These are phyloP conservation scores for Nemania bipapillata DNA, from an alignment of 2,329 filamentous ascomycete species.

Conservation along the genomic window DNA sequence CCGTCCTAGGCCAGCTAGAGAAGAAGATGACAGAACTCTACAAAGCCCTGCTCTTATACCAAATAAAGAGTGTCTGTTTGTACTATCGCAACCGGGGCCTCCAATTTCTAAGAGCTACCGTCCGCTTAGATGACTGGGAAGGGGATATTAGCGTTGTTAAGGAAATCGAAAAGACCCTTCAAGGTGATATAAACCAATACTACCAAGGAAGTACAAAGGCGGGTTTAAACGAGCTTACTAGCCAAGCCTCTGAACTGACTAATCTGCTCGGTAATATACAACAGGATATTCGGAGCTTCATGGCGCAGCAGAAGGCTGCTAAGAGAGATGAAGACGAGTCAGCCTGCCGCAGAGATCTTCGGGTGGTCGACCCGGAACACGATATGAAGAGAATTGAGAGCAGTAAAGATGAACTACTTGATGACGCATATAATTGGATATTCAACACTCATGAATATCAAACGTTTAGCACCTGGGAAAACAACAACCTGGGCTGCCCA, in stretches of 20 bases:
- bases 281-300: conserved; percentile 4
- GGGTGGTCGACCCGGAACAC: conserved; percentile 10
- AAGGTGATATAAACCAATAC: neutral
- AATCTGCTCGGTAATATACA: neutral
- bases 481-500: neutral
- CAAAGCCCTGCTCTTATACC: conserved; percentile 54
- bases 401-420: conserved; percentile 15
- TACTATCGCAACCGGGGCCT: conserved; percentile 50
- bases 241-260: neutral
- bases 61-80: conserved; percentile 55
- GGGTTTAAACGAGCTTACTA: neutral
- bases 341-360: conserved; percentile 4
- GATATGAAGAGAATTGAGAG: conserved; percentile 23
- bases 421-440: conserved; percentile 24
- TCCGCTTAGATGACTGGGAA: conserved; percentile 53
- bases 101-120: conserved; percentile 48
- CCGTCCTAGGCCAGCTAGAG: conserved; percentile 41
- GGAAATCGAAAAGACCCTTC: conserved; percentile 43
- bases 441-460: neutral
- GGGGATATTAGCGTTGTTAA: conserved; percentile 47
- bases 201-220: conserved; percentile 5
- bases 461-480: conserved; percentile 4
- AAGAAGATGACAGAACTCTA: conserved; percentile 53
- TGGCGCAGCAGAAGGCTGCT: neutral
- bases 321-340: neutral